Conservation (phyloP, 2,329 filamentous ascomycete genomes). For the Diaporthe sp. region DNA sequence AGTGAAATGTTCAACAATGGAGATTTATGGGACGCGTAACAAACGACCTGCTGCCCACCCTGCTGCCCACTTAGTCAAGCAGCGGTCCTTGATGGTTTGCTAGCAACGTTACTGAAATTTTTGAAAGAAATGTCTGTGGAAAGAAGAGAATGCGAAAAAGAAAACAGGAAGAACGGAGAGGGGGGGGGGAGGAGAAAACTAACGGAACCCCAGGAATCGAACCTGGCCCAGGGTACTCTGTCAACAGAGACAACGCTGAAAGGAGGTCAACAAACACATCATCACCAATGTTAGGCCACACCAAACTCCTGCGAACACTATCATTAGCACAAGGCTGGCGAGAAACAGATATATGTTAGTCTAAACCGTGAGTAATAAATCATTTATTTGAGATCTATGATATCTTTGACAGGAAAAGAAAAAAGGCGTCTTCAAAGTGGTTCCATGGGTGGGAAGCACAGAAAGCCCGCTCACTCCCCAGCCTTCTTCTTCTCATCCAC, state of each 20-base stretch:
- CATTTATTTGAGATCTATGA: background rate
- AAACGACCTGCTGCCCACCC: background rate
- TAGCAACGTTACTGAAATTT: too few relatives aligned
- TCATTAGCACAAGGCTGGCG: background rate
- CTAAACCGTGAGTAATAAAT: background rate
- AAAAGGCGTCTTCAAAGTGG: too few relatives aligned
- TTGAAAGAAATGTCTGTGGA: too few relatives aligned
- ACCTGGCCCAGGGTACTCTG: background rate
- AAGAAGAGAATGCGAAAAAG: background rate
- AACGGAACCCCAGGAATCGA: too few relatives aligned
- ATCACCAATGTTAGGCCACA: background rate
- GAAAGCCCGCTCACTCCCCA: background rate
- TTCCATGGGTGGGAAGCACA: background rate
- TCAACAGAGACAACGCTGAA: too few relatives aligned
- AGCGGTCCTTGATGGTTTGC: background rate
- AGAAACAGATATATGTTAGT: background rate
- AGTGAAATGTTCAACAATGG: background rate
- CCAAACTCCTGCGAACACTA: too few relatives aligned
- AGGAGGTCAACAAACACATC: too few relatives aligned
- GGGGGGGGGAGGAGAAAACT: too few relatives aligned
- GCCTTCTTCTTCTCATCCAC: constrained; percentile 12
- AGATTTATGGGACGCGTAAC: background rate
- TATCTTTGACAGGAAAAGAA: background rate
- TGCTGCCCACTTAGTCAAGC: too few relatives aligned
- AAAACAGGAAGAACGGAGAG: too few relatives aligned